These are phyloP conservation scores for Exserohilum turcica DNA, from an alignment of 2,329 filamentous ascomycete species.

Conservation along the genomic window DNA sequence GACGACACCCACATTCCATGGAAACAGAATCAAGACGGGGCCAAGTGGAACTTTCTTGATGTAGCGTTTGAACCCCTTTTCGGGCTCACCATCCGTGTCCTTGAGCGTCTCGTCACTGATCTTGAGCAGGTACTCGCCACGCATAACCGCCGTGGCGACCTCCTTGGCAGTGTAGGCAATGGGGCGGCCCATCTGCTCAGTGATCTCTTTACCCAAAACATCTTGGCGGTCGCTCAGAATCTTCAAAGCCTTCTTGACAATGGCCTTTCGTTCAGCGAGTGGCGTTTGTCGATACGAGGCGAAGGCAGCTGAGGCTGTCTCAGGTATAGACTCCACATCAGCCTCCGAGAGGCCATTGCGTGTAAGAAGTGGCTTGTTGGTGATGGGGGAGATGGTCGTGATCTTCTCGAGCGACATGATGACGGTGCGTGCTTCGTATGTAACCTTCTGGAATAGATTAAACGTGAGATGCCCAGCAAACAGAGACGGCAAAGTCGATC, in stretches of 20 bases:
- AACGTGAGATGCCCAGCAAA: constrained; percentile 16
- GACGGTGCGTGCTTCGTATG: constrained; percentile 14
- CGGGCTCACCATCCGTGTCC: constrained; percentile 79
- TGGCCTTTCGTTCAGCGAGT: constrained; percentile 75
- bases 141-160: constrained; percentile 81
- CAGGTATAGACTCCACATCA: constrained; percentile 74
- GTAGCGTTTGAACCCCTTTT: constrained; percentile 88
- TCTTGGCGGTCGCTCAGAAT: constrained; percentile 73
- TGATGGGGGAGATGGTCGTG: constrained; percentile 86
- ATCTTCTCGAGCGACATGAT: constrained; percentile 63
- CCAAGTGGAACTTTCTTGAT: constrained; percentile 88
- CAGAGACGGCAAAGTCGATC: constrained; percentile 13
- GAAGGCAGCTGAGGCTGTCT: constrained; percentile 75
- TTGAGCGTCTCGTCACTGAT: constrained; percentile 78
- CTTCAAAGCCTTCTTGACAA: constrained; percentile 79
- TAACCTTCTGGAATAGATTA: constrained; percentile 21
- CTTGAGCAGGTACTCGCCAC: constrained; percentile 83
- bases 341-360: constrained; percentile 73
- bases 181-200: constrained; percentile 92
- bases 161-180: constrained; percentile 86
- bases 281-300: constrained; percentile 75
- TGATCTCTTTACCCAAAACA: constrained; percentile 82
- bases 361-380: constrained; percentile 81
- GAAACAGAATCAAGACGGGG: constrained; percentile 85
- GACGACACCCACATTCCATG: constrained; percentile 81